phyloP scores from a whole-genome alignment of 805 yeast species.

The Brettanomyces sp. region DNA sequence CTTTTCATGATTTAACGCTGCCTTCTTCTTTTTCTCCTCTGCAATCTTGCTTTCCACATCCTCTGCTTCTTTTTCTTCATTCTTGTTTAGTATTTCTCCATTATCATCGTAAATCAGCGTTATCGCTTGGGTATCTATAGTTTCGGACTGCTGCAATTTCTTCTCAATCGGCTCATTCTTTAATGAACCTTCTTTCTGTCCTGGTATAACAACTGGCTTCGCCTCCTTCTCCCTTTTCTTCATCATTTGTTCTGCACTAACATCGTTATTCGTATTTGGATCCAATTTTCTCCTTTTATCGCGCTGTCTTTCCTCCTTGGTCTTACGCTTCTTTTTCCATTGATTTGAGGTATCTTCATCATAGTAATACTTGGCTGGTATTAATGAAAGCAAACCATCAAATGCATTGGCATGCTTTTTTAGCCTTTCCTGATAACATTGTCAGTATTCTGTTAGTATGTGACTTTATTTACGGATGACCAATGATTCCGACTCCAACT shows the following conservation, averaged over 20 bases:
- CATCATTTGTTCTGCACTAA: conserved; percentile 54
- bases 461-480: no score
- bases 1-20: not conserved
- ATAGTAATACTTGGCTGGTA: conserved; percentile 90
- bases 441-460: conserved; percentile 1
- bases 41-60: conserved; percentile 6
- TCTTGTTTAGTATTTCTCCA: conserved; percentile 38
- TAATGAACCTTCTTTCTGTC: conserved; percentile 17
- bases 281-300: conserved; percentile 68
- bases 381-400: conserved; percentile 79
- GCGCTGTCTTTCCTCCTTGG: conserved; percentile 51
- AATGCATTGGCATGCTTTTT: conserved; percentile 75
- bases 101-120: conserved; percentile 62
- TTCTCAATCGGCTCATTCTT: conserved; percentile 8
- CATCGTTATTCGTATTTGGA: conserved; percentile 42
- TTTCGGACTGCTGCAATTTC: conserved; percentile 8
- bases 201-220: conserved; percentile 32
- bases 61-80: conserved; percentile 6
- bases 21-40: not conserved
- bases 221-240: conserved; percentile 47
- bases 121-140: conserved; percentile 21
- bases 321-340: conserved; percentile 79
- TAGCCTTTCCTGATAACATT: conserved; percentile 48
- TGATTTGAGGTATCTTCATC: conserved; percentile 85
- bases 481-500: not conserved